A percentile compares a stretch with the other conserved stretches of the same genome.
These are phyloP conservation scores for Rhizophagus prolifer DNA, from an alignment of 192 early-diverging fungal genomes.

Conservation along the genomic window DNA sequence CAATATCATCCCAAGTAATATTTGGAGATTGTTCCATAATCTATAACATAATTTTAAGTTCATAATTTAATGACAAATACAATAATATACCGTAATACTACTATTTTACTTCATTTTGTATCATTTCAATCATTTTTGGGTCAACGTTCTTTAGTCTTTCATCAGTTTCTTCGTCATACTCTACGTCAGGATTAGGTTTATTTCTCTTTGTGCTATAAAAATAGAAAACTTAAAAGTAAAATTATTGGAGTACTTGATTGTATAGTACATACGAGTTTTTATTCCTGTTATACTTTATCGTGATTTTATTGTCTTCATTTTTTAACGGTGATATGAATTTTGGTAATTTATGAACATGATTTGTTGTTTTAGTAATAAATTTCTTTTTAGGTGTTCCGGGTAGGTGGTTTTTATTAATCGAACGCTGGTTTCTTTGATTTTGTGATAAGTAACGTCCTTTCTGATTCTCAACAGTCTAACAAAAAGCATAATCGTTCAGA, in stretches of 20 bases:
- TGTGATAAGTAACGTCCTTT: neutral
- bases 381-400: neutral
- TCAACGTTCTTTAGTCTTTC: constrained; percentile 84
- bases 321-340: constrained; percentile 4
- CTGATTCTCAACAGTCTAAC: neutral
- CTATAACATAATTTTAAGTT: constrained; percentile 13
- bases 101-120: constrained; percentile 73
- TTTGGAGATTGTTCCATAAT: constrained; percentile 62
- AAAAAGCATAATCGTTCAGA: neutral
- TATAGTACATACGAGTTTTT: neutral
- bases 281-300: neutral
- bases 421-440: neutral
- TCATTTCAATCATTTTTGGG: constrained; percentile 82
- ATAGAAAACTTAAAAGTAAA: neutral
- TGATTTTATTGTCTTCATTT: neutral
- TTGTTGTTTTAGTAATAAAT: neutral
- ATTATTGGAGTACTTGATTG: neutral
- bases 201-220: neutral
- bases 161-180: constrained; percentile 48
- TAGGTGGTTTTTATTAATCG: neutral
- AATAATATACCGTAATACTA: neutral
- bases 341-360: neutral
- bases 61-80: neutral
- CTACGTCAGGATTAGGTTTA: constrained; percentile 13
- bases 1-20: constrained; percentile 84